phyloP scores from a whole-genome alignment of 164 flowering plant species.

The Santalum album region DNA sequence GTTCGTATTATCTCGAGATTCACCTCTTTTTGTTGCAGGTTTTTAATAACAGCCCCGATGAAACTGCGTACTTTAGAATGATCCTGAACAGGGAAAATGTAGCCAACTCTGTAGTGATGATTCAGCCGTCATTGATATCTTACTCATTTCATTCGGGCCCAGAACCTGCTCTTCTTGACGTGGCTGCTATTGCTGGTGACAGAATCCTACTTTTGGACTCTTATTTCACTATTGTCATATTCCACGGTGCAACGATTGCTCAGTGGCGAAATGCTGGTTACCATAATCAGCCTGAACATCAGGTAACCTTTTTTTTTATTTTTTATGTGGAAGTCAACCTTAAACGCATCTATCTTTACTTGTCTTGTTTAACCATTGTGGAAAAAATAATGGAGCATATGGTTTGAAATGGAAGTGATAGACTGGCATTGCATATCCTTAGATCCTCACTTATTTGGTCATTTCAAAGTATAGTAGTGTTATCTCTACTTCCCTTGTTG shows the following conservation, averaged over 20 bases:
- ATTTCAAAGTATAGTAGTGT: too few species aligned
- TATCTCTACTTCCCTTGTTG: too few species aligned
- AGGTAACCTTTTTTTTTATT: slow-evolving; percentile 45
- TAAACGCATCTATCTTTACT: too few species aligned
- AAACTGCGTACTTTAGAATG: slow-evolving; percentile 94
- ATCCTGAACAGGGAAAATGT: slow-evolving; percentile 88
- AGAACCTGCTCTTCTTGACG: slow-evolving; percentile 90
- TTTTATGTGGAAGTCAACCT: background rate
- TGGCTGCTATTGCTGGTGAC: slow-evolving; percentile 84
- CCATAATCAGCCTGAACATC: slow-evolving; percentile 75
- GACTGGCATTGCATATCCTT: too few species aligned
- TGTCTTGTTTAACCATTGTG: too few species aligned
- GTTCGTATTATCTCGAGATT: slow-evolving; percentile 1
- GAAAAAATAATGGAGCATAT: too few species aligned
- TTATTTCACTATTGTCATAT: slow-evolving; percentile 81
- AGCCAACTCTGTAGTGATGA: slow-evolving; percentile 91
- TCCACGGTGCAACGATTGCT: slow-evolving; percentile 85
- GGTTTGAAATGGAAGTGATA: too few species aligned
- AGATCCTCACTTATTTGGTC: too few species aligned
- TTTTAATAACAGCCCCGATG: slow-evolving; percentile 96
- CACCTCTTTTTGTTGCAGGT: slow-evolving; percentile 30
- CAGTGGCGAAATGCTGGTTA: slow-evolving; percentile 96
- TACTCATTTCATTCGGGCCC: slow-evolving; percentile 79
- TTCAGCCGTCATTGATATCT: slow-evolving; percentile 92
- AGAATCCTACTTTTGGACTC: slow-evolving; percentile 84